phyloP scores from a whole-genome alignment of 805 yeast species.

The Pichia paraexigua region DNA sequence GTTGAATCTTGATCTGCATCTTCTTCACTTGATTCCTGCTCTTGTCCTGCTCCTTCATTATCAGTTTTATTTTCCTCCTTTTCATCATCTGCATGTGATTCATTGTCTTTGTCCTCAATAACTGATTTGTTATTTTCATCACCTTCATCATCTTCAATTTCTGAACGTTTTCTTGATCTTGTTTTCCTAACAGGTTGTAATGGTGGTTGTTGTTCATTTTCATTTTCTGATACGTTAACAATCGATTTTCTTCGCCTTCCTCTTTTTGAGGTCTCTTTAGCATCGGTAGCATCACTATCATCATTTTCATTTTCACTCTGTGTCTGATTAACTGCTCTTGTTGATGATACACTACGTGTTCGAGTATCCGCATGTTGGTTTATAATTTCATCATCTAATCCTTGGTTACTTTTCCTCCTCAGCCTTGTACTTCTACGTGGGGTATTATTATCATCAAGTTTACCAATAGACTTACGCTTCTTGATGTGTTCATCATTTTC shows the following conservation, averaged over 20 bases:
- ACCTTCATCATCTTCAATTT: background rate
- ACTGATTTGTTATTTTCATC: background rate
- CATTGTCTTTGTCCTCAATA: background rate
- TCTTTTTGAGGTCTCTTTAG: background rate
- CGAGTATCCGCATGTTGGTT: background rate
- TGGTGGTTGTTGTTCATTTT: background rate
- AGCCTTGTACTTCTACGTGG: constrained; percentile 9
- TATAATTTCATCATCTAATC: constrained; percentile 7
- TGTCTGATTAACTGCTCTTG: background rate
- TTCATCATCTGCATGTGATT: constrained; percentile 1
- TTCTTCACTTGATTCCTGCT: background rate
- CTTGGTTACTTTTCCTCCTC: constrained; percentile 14
- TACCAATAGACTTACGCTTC: constrained; percentile 7
- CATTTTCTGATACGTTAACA: background rate
- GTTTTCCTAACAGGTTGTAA: background rate
- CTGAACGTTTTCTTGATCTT: background rate
- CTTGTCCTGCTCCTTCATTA: background rate
- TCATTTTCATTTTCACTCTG: background rate
- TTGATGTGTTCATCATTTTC: background rate
- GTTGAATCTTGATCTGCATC: background rate
- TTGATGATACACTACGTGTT: background rate
- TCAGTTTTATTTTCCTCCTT: background rate
- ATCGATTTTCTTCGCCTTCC: background rate
- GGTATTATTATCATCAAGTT: constrained; percentile 5
- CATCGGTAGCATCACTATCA: background rate